Evolutionary conservation across 257 asterid genomes (phyloP).

Genomic region (Striga asiatica): DNA sequence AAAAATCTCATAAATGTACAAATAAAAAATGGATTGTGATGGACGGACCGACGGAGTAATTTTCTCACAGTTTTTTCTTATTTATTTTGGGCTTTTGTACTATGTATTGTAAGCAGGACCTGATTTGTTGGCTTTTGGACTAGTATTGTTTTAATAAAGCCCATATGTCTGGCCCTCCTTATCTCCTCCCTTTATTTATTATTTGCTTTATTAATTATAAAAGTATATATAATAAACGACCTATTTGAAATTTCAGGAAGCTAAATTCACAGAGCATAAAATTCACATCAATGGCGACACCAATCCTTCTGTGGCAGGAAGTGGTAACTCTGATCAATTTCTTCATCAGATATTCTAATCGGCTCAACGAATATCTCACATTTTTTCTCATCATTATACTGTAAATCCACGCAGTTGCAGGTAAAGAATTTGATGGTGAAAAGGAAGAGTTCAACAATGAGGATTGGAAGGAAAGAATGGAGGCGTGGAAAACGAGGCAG

Average conservation of each 20-base stretch:
- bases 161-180: neutral
- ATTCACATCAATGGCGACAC: slow-evolving; percentile 26
- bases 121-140: no score
- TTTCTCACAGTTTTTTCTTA: no score
- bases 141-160: no score
- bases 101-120: no score
- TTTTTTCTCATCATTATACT: neutral
- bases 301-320: slow-evolving; percentile 44
- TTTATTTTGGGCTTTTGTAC: neutral
- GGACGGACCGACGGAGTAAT: no score
- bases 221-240: no score
- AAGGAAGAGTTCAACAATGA: slow-evolving; percentile 40
- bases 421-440: slow-evolving; percentile 58
- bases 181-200: neutral
- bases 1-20: no score
- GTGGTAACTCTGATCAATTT: slow-evolving; percentile 36
- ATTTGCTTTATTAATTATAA: no score
- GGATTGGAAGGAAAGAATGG: slow-evolving; percentile 76
- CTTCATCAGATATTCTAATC: neutral
- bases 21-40: no score
- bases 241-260: neutral
- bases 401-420: slow-evolving; percentile 23
- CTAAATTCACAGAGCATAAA: slow-evolving; percentile 20
- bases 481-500: slow-evolving; percentile 70
- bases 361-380: neutral